Percentiles rank a stretch among this genome's conserved stretches.
These are phyloP conservation scores for Alternaria metachromatica DNA, from an alignment of 2,329 filamentous ascomycete genomes.

Conservation along the genomic window DNA sequence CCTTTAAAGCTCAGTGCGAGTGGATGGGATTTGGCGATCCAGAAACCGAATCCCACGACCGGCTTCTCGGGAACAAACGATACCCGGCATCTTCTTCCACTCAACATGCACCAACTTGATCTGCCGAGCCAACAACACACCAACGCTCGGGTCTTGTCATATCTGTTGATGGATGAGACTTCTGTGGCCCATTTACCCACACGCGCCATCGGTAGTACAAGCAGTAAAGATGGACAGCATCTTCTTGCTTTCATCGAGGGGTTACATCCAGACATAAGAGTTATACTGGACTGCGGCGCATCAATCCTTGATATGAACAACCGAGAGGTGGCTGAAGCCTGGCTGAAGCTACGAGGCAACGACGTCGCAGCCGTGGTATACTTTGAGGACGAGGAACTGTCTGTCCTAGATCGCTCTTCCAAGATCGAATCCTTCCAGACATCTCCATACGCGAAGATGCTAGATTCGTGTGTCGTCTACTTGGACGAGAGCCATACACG, in stretches of 20 bases:
- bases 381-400: conserved; percentile 63
- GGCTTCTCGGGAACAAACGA: conserved; percentile 78
- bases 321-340: conserved; percentile 54
- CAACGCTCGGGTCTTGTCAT: conserved; percentile 69
- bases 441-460: conserved; percentile 64
- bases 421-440: conserved; percentile 58
- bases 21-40: conserved; percentile 68
- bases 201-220: neutral
- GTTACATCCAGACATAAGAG: conserved; percentile 54
- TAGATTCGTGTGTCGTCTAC: conserved; percentile 69
- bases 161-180: conserved; percentile 59
- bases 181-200: conserved; percentile 37
- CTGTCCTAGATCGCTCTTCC: conserved; percentile 59
- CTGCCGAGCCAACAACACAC: conserved; percentile 65
- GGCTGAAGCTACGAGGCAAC: conserved; percentile 53
- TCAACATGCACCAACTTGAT: conserved; percentile 64
- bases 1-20: conserved; percentile 68
- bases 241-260: conserved; percentile 56
- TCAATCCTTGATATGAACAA: conserved; percentile 68
- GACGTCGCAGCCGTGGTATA: conserved; percentile 58
- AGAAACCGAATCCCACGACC: conserved; percentile 59
- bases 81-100: conserved; percentile 63
- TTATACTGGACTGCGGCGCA: conserved; percentile 75
- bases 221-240: conserved; percentile 41
- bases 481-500: conserved; percentile 74